A percentile compares a stretch with the other conserved stretches of the same genome.
Evolutionary conservation across 2,329 filamentous ascomycete genomes (phyloP).

Genomic region (Nemania sp.): DNA sequence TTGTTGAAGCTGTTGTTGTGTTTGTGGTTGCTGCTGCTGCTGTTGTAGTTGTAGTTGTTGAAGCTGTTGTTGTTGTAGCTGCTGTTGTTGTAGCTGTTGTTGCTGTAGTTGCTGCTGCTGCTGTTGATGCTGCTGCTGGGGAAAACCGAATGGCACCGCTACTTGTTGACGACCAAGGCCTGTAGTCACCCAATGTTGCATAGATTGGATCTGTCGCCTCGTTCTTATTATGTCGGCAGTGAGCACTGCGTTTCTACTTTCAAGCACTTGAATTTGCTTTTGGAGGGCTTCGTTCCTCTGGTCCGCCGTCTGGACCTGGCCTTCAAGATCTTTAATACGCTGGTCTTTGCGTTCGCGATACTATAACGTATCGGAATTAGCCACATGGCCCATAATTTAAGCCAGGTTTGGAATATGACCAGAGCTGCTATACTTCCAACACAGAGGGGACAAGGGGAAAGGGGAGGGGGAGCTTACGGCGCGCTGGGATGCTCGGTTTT

Average conservation of each 20-base stretch:
- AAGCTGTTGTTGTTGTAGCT: too few species aligned
- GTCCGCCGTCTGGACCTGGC: slow-evolving; percentile 57
- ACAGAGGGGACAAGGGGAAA: neutral
- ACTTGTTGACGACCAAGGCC: too few species aligned
- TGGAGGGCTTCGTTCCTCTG: slow-evolving; percentile 58
- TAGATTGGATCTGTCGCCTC: too few species aligned
- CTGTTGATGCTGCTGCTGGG: too few species aligned
- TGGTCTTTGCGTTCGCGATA: slow-evolving; percentile 68
- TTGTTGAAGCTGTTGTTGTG: too few species aligned
- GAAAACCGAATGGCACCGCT: too few species aligned
- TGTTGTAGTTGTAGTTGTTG: too few species aligned
- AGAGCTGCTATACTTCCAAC: neutral
- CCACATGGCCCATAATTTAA: neutral
- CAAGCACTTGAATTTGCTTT: slow-evolving; percentile 41
- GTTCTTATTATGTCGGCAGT: neutral
- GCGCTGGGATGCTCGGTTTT: slow-evolving; percentile 64
- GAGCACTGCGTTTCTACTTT: slow-evolving; percentile 16
- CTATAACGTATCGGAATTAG: neutral
- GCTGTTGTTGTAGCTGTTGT: too few species aligned
- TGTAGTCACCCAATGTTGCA: too few species aligned
- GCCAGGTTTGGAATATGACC: neutral
- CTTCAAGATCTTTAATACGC: slow-evolving; percentile 66
- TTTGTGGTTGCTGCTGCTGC: too few species aligned
- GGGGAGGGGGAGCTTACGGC: slow-evolving; percentile 42
- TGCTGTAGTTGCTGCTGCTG: too few species aligned